Evolutionary conservation across 495 filamentous ascomycete genomes (phyloP).

Genomic region (Rhizodiscina lignyota): DNA sequence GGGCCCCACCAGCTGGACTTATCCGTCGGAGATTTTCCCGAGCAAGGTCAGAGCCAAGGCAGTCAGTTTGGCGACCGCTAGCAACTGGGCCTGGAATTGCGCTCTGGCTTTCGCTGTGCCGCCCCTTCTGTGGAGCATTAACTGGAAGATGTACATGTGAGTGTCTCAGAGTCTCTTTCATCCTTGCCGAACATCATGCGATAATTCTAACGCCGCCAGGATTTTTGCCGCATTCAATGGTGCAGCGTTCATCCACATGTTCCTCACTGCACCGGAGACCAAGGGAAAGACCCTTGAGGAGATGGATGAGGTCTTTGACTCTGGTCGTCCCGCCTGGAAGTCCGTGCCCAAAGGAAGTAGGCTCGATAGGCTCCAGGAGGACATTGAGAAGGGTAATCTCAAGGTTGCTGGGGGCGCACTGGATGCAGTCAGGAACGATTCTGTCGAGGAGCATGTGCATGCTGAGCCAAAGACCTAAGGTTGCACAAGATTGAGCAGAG

Average conservation of each 20-base stretch:
- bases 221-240: constrained; percentile 33
- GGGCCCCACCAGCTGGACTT: constrained; percentile 45
- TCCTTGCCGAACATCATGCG: too few species aligned
- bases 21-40: constrained; percentile 52
- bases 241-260: constrained; percentile 41
- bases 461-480: too few species aligned
- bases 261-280: constrained; percentile 38
- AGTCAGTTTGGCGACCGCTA: constrained; percentile 44
- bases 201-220: too few species aligned
- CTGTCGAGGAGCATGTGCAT: too few species aligned
- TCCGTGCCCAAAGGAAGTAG: constrained; percentile 7
- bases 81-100: constrained; percentile 41
- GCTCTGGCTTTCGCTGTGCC: constrained; percentile 33
- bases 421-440: too few species aligned
- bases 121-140: constrained; percentile 32
- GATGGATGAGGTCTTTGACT: constrained; percentile 21
- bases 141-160: constrained; percentile 40
- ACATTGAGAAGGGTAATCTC: constrained; percentile 17
- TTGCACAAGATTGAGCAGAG: too few species aligned
- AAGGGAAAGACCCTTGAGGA: constrained; percentile 28
- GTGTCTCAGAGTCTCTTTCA: too few species aligned
- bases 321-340: constrained; percentile 18
- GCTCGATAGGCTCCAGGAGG: constrained; percentile 14
- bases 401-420: constrained; percentile 12
- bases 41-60: constrained; percentile 49